Conservation (phyloP, 306 rosid genomes). For the Castanea mollissima region DNA sequence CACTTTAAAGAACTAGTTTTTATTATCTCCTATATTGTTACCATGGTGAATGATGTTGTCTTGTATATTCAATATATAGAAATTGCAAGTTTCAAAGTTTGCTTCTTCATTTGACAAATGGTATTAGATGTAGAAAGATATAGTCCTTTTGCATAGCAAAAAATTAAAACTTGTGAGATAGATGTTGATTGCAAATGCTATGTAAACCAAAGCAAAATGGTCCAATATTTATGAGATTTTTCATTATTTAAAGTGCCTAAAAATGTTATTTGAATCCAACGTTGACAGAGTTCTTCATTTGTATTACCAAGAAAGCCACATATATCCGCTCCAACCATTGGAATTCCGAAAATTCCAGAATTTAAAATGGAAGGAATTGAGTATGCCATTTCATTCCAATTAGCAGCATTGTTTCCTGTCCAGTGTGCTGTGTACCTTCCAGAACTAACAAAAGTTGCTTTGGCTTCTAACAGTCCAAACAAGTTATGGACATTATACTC, state of each 20-base stretch:
- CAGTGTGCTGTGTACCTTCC: slow-evolving; percentile 90
- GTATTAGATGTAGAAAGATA: too few relatives aligned
- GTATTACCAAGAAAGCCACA: slow-evolving; percentile 74
- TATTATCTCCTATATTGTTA: too few relatives aligned
- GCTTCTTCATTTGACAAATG: too few relatives aligned
- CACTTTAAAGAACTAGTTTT: too few relatives aligned
- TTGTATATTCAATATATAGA: too few relatives aligned
- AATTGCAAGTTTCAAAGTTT: too few relatives aligned
- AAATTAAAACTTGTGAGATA: too few relatives aligned
- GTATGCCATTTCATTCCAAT: slow-evolving; percentile 79
- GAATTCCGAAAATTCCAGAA: slow-evolving; percentile 79
- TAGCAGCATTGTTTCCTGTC: slow-evolving; percentile 88
- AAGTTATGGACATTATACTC: slow-evolving; percentile 81
- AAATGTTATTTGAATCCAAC: slow-evolving; percentile 80
- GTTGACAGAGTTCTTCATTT: slow-evolving; percentile 76
- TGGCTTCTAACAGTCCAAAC: slow-evolving; percentile 65
- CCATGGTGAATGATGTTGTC: too few relatives aligned
- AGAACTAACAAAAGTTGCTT: slow-evolving; percentile 75
- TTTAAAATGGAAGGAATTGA: slow-evolving; percentile 64
- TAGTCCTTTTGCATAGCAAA: too few relatives aligned
- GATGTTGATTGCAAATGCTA: neutral
- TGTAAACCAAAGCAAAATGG: neutral
- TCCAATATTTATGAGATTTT: neutral
- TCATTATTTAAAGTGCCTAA: neutral
- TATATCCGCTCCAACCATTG: slow-evolving; percentile 95